phyloP scores from a whole-genome alignment of 2,329 filamentous ascomycete species.

The Trichoderma koningiopsis region DNA sequence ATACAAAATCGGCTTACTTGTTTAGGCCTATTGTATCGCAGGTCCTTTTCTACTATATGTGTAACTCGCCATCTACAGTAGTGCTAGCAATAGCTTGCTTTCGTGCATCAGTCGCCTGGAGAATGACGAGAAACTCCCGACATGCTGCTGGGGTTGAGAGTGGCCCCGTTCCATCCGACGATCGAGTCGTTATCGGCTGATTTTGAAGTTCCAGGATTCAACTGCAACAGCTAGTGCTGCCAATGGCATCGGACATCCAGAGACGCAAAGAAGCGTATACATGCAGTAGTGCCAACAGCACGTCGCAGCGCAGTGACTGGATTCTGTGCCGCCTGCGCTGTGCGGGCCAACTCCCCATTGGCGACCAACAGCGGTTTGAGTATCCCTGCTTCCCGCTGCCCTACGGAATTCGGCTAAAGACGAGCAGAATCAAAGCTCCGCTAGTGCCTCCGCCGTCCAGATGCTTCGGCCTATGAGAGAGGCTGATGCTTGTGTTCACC shows the following conservation, averaged over 20 bases:
- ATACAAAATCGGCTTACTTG: background rate
- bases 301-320: background rate
- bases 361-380: background rate
- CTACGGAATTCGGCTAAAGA: slow-evolving; percentile 16
- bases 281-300: background rate
- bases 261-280: background rate
- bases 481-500: background rate
- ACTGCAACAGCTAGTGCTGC: background rate
- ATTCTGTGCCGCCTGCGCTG: background rate
- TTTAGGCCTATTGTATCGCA: background rate
- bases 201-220: background rate
- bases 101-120: background rate
- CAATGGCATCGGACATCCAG: background rate
- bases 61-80: background rate
- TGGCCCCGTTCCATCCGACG: background rate
- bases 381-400: background rate
- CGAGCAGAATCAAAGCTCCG: background rate
- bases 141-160: background rate
- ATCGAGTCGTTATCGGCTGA: background rate
- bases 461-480: background rate
- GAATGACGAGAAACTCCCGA: background rate
- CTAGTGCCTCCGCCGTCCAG: background rate
- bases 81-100: background rate
- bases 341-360: background rate
- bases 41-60: background rate